These are phyloP conservation scores for Moesziomyces globuligerus DNA, from an alignment of 1,284 basidiomycete genomes.

Conservation along the genomic window DNA sequence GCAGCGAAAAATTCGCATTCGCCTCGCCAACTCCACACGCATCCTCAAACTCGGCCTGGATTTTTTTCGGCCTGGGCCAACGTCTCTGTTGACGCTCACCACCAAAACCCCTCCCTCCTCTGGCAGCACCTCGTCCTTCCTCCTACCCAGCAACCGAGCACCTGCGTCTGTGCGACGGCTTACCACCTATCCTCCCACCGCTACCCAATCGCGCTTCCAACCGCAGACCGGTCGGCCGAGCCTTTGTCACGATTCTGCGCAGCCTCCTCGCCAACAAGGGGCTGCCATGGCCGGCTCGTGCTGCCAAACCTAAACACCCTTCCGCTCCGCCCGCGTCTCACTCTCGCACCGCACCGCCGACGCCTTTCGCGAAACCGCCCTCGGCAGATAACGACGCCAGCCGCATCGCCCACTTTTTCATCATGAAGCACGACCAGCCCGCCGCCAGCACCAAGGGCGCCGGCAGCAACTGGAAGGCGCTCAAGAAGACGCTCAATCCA, in stretches of 20 bases:
- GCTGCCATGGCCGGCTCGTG: conserved; percentile 17
- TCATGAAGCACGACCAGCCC: conserved; percentile 25
- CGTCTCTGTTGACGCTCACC: too few relatives aligned
- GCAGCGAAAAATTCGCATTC: too few relatives aligned
- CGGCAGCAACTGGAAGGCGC: conserved; percentile 63
- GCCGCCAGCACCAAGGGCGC: conserved; percentile 10
- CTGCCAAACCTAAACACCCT: neutral
- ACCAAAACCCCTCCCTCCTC: too few relatives aligned
- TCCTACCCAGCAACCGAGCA: too few relatives aligned
- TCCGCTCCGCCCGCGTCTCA: neutral
- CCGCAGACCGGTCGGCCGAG: conserved; percentile 5
- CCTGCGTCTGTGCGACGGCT: too few relatives aligned
- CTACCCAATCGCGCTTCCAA: too few relatives aligned
- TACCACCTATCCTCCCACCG: too few relatives aligned
- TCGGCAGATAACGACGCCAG: neutral
- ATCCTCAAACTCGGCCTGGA: too few relatives aligned
- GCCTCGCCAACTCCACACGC: too few relatives aligned
- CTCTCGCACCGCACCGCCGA: neutral
- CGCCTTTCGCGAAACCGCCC: neutral
- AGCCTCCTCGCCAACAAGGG: conserved; percentile 1
- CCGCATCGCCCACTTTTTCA: neutral
- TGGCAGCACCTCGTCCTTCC: too few relatives aligned
- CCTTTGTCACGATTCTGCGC: conserved; percentile 17
- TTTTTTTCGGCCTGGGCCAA: too few relatives aligned
- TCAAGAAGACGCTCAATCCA: conserved; percentile 46